phyloP scores from a whole-genome alignment of 306 rosid genomes.

The Arachis hypogaea region DNA sequence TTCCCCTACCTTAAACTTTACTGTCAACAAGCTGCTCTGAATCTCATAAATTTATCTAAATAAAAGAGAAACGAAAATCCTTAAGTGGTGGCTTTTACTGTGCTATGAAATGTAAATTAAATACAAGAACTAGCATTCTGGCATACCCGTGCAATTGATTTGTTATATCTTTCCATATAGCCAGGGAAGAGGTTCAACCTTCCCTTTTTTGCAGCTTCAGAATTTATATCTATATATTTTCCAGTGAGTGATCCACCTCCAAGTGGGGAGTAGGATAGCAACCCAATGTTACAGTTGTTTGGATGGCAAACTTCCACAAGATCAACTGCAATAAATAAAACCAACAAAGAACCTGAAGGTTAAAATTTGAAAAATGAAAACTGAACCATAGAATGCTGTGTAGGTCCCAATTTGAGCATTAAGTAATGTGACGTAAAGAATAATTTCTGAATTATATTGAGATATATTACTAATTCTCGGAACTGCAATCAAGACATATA shows the following conservation, averaged over 20 bases:
- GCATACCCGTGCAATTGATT: constrained; percentile 72
- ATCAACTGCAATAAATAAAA: constrained; percentile 61
- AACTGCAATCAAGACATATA: too few relatives aligned
- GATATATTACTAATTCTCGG: too few relatives aligned
- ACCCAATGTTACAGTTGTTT: constrained; percentile 74
- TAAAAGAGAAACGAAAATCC: not conserved
- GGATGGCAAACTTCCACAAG: constrained; percentile 95
- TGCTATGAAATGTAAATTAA: constrained; percentile 20
- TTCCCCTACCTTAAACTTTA: not conserved
- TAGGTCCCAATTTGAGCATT: not conserved
- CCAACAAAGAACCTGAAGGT: constrained; percentile 17
- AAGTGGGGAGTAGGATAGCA: constrained; percentile 85
- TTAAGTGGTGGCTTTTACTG: constrained; percentile 14
- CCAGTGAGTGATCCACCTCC: constrained; percentile 78
- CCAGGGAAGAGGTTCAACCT: constrained; percentile 83
- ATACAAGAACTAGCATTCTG: constrained; percentile 11
- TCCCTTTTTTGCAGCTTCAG: constrained; percentile 67
- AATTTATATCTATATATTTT: constrained; percentile 71
- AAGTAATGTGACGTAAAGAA: not conserved
- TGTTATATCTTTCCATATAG: constrained; percentile 88
- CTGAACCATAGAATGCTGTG: not conserved
- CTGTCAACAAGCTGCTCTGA: not conserved
- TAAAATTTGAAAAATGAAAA: not conserved
- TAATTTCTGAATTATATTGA: too few relatives aligned
- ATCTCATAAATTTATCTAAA: not conserved